Evolutionary conservation across 2,329 filamentous ascomycete species (phyloP).

Genomic region (Phaeosphaeriaceae sp.): DNA sequence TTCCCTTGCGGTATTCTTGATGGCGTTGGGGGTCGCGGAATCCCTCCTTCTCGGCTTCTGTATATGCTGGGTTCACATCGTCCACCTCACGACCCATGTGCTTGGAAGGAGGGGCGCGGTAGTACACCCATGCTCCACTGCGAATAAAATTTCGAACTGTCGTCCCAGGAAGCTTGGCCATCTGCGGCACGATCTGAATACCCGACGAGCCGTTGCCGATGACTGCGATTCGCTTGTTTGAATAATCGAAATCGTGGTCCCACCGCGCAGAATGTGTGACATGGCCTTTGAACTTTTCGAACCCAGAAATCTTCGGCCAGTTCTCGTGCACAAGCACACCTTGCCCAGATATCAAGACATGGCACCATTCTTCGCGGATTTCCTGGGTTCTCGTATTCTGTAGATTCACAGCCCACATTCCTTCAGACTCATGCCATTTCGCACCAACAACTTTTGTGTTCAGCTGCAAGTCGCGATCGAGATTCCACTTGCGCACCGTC

Average conservation of each 20-base stretch:
- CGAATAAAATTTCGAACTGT: slow-evolving; percentile 37
- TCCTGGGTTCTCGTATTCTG: slow-evolving; percentile 47
- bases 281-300: slow-evolving; percentile 56
- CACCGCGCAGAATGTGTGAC: slow-evolving; percentile 56
- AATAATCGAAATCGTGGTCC: slow-evolving; percentile 56
- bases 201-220: slow-evolving; percentile 56
- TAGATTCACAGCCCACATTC: slow-evolving; percentile 60
- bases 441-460: slow-evolving; percentile 57
- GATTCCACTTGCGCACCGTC: slow-evolving; percentile 57
- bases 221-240: slow-evolving; percentile 52
- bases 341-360: slow-evolving; percentile 54
- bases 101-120: slow-evolving; percentile 26
- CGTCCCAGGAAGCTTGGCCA: slow-evolving; percentile 57
- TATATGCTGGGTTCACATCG: slow-evolving; percentile 27
- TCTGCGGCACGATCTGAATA: slow-evolving; percentile 57
- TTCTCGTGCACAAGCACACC: slow-evolving; percentile 53
- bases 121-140: slow-evolving; percentile 28
- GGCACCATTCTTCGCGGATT: slow-evolving; percentile 51
- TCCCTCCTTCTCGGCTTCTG: slow-evolving; percentile 23
- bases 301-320: slow-evolving; percentile 50
- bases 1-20: slow-evolving; percentile 24
- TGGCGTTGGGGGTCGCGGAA: slow-evolving; percentile 25
- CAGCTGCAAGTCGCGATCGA: slow-evolving; percentile 63
- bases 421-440: slow-evolving; percentile 59
- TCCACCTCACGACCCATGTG: slow-evolving; percentile 32